These are phyloP conservation scores for Fusarium marasasianum DNA, from an alignment of 2,329 filamentous ascomycete genomes.

Conservation along the genomic window DNA sequence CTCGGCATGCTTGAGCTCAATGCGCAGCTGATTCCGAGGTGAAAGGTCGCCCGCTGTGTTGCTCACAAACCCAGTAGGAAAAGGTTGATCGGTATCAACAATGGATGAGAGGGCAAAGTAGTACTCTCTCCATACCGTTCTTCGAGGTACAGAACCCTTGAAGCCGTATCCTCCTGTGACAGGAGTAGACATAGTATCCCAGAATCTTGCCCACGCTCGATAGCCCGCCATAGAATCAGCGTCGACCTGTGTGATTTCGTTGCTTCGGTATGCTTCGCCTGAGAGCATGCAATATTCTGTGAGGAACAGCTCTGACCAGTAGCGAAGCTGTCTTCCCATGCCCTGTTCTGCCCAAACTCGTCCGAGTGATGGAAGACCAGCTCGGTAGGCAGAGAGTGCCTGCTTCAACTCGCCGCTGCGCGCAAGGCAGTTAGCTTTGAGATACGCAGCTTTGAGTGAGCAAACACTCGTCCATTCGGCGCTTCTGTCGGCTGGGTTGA, in stretches of 20 bases:
- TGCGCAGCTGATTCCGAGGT: conserved; percentile 70
- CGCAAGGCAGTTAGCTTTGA: conserved; percentile 73
- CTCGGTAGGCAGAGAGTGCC: conserved; percentile 73
- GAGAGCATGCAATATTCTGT: conserved; percentile 79
- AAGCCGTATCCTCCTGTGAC: conserved; percentile 66
- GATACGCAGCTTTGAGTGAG: conserved; percentile 79
- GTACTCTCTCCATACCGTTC: conserved; percentile 85
- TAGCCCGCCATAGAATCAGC: conserved; percentile 65
- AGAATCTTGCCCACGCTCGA: conserved; percentile 76
- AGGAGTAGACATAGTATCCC: conserved; percentile 61
- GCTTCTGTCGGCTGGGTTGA: conserved; percentile 62
- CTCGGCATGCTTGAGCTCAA: conserved; percentile 84
- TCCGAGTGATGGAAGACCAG: conserved; percentile 71
- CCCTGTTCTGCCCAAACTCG: conserved; percentile 60
- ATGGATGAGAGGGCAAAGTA: conserved; percentile 83
- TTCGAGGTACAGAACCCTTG: conserved; percentile 66
- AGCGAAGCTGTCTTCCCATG: conserved; percentile 71
- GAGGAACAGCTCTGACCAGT: conserved; percentile 82
- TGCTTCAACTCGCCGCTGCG: conserved; percentile 61
- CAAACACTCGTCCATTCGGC: conserved; percentile 86
- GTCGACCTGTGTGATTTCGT: conserved; percentile 61
- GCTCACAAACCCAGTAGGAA: conserved; percentile 59
- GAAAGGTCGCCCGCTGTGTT: conserved; percentile 59
- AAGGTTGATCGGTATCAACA: conserved; percentile 72
- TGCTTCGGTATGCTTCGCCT: conserved; percentile 65